Conservation (phyloP, 75 land plant genomes). For the Pinus taeda region DNA sequence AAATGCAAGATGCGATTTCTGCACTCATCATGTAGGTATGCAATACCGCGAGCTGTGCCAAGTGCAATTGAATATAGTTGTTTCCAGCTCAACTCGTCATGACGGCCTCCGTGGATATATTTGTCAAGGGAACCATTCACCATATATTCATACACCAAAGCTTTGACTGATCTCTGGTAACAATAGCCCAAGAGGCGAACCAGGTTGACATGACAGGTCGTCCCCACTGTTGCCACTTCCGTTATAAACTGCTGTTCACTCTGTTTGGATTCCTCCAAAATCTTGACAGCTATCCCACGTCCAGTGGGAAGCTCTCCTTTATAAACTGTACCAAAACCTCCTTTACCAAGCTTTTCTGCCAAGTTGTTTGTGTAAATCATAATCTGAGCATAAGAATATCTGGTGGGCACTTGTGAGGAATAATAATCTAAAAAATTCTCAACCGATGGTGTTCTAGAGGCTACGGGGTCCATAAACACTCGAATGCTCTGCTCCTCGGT, state of each 20-base stretch:
- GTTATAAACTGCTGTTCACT: conserved; percentile 20
- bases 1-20: background rate
- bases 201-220: conserved; percentile 28
- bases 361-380: conserved; percentile 11
- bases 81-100: background rate
- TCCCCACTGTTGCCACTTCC: conserved; percentile 28
- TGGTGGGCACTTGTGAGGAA: background rate
- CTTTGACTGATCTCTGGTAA: conserved; percentile 12
- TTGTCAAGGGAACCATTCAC: conserved; percentile 36
- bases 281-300: conserved; percentile 18
- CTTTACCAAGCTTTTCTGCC: conserved; percentile 15
- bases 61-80: background rate
- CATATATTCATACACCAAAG: conserved; percentile 42
- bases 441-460: background rate
- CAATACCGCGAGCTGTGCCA: background rate
- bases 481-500: background rate
- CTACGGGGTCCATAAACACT: background rate
- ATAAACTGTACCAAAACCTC: conserved; percentile 33
- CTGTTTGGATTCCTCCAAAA: conserved; percentile 12
- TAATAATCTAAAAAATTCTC: background rate
- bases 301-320: conserved; percentile 23
- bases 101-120: conserved; percentile 6
- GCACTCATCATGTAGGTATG: background rate
- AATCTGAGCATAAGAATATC: conserved; percentile 18
- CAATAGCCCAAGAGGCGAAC: conserved; percentile 39